phyloP scores from a whole-genome alignment of 805 yeast genomes.

The Debaryomyces castellii region DNA sequence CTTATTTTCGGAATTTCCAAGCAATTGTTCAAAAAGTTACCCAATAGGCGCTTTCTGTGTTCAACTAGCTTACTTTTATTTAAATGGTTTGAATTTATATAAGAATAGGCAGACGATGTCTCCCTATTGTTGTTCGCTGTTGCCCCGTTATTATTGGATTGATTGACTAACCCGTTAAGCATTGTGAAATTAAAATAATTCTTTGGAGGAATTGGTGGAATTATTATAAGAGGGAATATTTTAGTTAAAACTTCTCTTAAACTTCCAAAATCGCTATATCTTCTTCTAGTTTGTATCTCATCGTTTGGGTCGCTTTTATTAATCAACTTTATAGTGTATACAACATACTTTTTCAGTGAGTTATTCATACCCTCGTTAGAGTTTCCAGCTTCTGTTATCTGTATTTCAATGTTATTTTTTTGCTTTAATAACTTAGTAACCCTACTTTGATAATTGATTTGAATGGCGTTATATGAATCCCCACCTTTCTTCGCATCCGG shows the following conservation, averaged over 20 bases:
- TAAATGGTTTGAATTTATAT: conserved; percentile 41
- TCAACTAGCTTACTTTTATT: conserved; percentile 38
- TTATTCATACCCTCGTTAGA: conserved; percentile 74
- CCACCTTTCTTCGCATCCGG: conserved; percentile 3
- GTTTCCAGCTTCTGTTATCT: conserved; percentile 80
- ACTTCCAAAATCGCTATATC: conserved; percentile 91
- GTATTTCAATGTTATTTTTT: conserved; percentile 24
- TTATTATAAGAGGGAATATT: conserved; percentile 73
- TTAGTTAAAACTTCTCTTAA: conserved; percentile 69
- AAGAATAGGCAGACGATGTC: conserved; percentile 19
- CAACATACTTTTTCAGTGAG: conserved; percentile 62
- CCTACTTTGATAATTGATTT: conserved; percentile 34
- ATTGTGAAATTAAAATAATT: conserved; percentile 36
- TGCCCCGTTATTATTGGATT: conserved; percentile 4
- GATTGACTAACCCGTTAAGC: conserved; percentile 33
- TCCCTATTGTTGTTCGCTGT: conserved; percentile 4
- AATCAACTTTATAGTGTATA: conserved; percentile 73
- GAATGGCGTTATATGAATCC: conserved; percentile 24
- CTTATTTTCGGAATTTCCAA: conserved; percentile 53
- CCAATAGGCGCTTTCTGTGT: conserved; percentile 68
- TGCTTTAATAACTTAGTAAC: conserved; percentile 36
- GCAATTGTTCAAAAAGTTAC: conserved; percentile 79
- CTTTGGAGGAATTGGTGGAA: conserved; percentile 87
- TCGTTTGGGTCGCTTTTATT: conserved; percentile 34
- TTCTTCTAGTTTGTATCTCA: conserved; percentile 62